Base-by-base conservation (phyloP, 192 early-diverging fungal species). In the Coemansia sp. region DNA sequence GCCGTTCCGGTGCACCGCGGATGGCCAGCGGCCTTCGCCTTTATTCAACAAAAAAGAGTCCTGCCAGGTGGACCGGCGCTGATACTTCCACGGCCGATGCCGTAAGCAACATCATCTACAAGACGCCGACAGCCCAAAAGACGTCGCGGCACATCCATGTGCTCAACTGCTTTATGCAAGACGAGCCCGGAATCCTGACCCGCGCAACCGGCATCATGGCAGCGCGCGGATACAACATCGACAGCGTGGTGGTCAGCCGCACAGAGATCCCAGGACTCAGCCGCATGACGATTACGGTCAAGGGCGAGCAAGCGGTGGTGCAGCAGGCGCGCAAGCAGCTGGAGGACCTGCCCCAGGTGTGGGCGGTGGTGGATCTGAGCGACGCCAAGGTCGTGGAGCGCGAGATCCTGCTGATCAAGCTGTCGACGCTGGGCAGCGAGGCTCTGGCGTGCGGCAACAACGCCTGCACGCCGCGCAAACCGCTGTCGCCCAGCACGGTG, bases 341-440 rank as follows among this genome's bases (percentile, higher is more conserved):
- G 59, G 93, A 94, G 72, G 94, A 98, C 79, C 77, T 98, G 79
- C 93, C 70, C 18, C 94, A 94, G 50, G 93, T 98, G 9, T 97
- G 93, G 92, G 94, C 94, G 42, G 94, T 97, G 21, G 78, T 98
- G 57, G 94, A 98, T 65, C 94, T 95, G 77, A 95, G 90, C 30
- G 82, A 90, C 57, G 84, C 86, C 50, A 85, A 81, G 63, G 83
- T 91, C 28, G 84, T 98, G 26, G 89, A 97, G 71, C 85, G 96
- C 57, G 96, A 98, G 78, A 72, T 98, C 65, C 80, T 96, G 57
- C 72, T 98, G 61, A 85, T 92, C 72, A 98, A 98, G 84, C 87
- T 96, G 16, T 94, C 90, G 41, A 91, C 92, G 21, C 60, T 91
- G 3, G 89, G 89, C 6, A 81, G 83, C n/a, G 86, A 90, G 14